A percentile compares a stretch with the other conserved stretches of the same genome.
phyloP scores from a whole-genome alignment of 495 filamentous ascomycete species.

The Annulohypoxylon bovei region DNA sequence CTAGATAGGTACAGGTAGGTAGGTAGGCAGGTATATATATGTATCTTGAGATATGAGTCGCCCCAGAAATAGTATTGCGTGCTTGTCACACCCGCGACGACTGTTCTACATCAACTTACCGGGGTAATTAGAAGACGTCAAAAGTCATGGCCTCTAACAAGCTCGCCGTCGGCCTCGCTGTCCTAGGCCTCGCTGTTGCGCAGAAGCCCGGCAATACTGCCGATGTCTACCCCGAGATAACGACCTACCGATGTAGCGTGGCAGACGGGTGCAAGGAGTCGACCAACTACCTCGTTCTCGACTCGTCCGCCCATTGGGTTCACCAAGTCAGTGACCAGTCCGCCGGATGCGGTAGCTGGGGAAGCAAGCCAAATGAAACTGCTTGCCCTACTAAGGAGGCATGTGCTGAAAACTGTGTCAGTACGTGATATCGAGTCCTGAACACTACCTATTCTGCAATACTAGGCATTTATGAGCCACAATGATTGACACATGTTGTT shows the following conservation, averaged over 20 bases:
- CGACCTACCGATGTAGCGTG: slow-evolving; percentile 60
- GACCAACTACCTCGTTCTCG: slow-evolving; percentile 60
- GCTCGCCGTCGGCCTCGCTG: slow-evolving; percentile 37
- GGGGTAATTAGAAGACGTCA: slow-evolving; percentile 8
- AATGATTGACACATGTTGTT: slow-evolving; percentile 6
- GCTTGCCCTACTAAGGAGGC: slow-evolving; percentile 61
- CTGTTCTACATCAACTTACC: not conserved
- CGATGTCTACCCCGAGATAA: slow-evolving; percentile 62
- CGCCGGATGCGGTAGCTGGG: slow-evolving; percentile 51
- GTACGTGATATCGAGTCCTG: slow-evolving; percentile 18
- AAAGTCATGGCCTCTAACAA: slow-evolving; percentile 38
- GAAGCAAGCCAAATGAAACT: slow-evolving; percentile 54
- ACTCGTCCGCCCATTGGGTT: slow-evolving; percentile 60
- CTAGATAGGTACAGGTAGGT: slow-evolving; percentile 1
- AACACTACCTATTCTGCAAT: not conserved
- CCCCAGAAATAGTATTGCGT: slow-evolving; percentile 29
- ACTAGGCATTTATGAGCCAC: not conserved
- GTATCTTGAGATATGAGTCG: slow-evolving; percentile 18
- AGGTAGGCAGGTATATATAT: not conserved
- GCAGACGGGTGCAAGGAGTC: slow-evolving; percentile 56
- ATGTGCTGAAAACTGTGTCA: slow-evolving; percentile 61
- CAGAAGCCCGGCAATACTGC: slow-evolving; percentile 46
- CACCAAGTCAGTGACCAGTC: slow-evolving; percentile 52
- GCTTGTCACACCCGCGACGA: slow-evolving; percentile 23
- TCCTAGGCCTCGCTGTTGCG: slow-evolving; percentile 37